Base-by-base conservation (phyloP, 202 grass and related monocot genomes). In the Setaria viridis region DNA sequence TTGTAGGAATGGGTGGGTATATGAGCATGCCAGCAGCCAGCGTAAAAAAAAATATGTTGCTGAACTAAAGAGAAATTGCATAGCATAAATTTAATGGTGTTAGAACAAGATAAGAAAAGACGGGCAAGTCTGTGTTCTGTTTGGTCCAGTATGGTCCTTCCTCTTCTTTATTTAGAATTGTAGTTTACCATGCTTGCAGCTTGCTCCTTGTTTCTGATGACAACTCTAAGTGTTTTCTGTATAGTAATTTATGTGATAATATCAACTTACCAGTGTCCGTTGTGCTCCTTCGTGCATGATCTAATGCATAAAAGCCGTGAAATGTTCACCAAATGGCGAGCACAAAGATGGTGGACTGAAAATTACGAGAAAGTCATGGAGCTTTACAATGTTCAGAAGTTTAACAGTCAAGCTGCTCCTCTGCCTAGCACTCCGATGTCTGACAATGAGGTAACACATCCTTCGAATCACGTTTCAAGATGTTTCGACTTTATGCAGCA, bases 361-460 rank as follows among this genome's bases (percentile, higher is more conserved):
- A 97, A 97, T 82, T 94, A 94, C 3, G 92, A 97, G 62, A 94
- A 97, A 66, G 88, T 97, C 63, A 92, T 94, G 94, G 92, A 97
- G 69, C 81, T 97, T 29, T 97, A 97, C 78, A 97, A 97, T 45
- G 94, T 97, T 39, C 88, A 97, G 66, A 91, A 93, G 82, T 94
- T 89, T 86, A 86, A 94, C 82, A 76, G 62, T 62, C 85, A 94
- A 85, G 62, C 70, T 70, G 86, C 87, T 81, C 86, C 94, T 30
- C 81, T 94, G 9, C 86, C 88, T 45, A 93, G 74, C 41, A 93
- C 86, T 91, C 87, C 89, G 9, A 84, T 55, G 45, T 97, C 83
- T 11, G 90, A 89, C 41, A 82, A 94, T 76, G 86, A 91, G 79
- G 92, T 85, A 87, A 82, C 30, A 82, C 29, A 55, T 67, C 73